Evolutionary conservation across 352 stramenopile species (phyloP).

Genomic region (Thalassiosira ordinaria): DNA sequence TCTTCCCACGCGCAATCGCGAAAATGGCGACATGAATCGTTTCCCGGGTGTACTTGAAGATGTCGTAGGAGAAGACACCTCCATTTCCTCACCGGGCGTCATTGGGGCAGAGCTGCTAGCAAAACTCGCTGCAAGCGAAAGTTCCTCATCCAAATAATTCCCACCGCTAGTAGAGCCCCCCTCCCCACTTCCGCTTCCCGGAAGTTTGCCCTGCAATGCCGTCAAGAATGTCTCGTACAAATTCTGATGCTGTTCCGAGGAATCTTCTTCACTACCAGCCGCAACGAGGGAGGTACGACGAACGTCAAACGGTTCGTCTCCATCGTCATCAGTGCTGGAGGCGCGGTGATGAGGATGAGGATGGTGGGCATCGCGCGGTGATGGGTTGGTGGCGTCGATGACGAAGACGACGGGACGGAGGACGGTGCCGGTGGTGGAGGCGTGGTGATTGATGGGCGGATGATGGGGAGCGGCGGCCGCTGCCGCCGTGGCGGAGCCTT

Average conservation of each 20-base stretch:
- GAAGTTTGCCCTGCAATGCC: constrained; percentile 15
- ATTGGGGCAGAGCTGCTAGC: neutral
- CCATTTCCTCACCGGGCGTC: neutral
- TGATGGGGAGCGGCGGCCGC: too few species aligned
- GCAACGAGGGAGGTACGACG: constrained; percentile 1
- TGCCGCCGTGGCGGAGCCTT: too few species aligned
- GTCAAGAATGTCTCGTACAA: constrained; percentile 23
- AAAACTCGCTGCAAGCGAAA: neutral
- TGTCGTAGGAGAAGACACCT: neutral
- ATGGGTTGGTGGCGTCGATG: constrained; percentile 19
- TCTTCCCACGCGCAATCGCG: neutral
- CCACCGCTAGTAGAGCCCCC: too few species aligned
- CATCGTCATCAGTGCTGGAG: neutral
- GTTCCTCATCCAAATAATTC: constrained; percentile 1
- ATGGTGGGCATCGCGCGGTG: too few species aligned
- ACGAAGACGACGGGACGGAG: constrained; percentile 40
- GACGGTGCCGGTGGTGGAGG: neutral
- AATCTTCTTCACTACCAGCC: neutral
- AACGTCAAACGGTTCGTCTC: constrained; percentile 27
- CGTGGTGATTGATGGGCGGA: too few species aligned
- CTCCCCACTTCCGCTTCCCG: neutral
- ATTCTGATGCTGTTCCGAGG: neutral
- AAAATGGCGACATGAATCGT: constrained; percentile 8
- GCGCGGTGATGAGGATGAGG: neutral
- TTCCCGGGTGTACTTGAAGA: neutral